Base-by-base conservation (phyloP, 257 asterid genomes). In the Coffea eugenioides region DNA sequence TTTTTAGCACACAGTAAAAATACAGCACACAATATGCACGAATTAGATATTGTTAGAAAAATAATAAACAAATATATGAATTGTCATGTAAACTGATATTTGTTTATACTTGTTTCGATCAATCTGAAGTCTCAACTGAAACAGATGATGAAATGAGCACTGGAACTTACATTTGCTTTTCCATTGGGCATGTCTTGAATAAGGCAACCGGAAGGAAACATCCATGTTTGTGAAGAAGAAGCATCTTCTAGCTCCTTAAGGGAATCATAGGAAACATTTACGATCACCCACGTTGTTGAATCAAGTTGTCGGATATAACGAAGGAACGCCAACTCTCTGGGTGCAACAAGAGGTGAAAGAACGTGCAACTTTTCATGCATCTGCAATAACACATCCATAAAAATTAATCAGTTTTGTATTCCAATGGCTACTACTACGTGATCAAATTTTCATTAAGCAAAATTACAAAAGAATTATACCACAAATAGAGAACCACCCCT, bases 201-300 rank as follows among this genome's bases (percentile, higher is more conserved):
- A 74, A 88, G 69, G 72, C 97, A 90, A 15, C 98, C 97, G 0
- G 97, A 94, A 51, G 98, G 96, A 77, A 90, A 83, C 84, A 82
- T 92, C 97, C 96, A 87, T 5, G 88, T 80, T 62, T 76, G 83
- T 59, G 86, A 81, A 31, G 91, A 84, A 71, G 78, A 81, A 71
- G 83, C 84, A 74, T 83, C 88, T 68, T 83, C 85, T 66, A 79
- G 49, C 80, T 81, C 89, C 74, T 84, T 88, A 62, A 87, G 67
- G 69, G 81, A 75, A 70, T 91, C 91, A 76, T 86, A 85, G 12
- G 96, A 94, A 18, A 90, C 86, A 79, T 92, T 92, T 1, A 84
- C 92, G 83, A 94, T 83, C 49, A 84, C 62, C 97, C 97, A 94
- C 71, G 87, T 86, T 73, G 54, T 84, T 39, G 85, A 23, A 71